Conservation (phyloP, 768 basidiomycete genomes). For the Pholiota microspora region DNA sequence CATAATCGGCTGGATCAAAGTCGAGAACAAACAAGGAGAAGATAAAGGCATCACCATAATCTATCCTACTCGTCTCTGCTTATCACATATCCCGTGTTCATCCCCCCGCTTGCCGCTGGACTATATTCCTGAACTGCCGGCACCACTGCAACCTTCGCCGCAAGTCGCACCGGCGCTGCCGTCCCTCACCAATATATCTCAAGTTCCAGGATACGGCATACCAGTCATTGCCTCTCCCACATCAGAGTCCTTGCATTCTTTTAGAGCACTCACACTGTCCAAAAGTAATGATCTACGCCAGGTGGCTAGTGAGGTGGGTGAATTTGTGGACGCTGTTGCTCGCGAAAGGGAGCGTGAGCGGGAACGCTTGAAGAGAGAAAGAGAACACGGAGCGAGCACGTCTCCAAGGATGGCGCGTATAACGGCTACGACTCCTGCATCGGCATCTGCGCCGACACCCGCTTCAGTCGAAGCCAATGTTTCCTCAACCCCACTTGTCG, state of each 20-base stretch:
- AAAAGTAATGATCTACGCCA: slow-evolving; percentile 47
- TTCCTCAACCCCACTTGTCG: not conserved
- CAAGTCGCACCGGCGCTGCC: slow-evolving; percentile 36
- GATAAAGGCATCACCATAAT: slow-evolving; percentile 76
- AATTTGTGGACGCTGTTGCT: slow-evolving; percentile 73
- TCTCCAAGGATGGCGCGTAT: slow-evolving; percentile 34
- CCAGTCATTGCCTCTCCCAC: slow-evolving; percentile 30
- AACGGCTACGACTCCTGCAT: slow-evolving; percentile 21
- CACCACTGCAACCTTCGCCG: slow-evolving; percentile 56
- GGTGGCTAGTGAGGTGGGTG: slow-evolving; percentile 60
- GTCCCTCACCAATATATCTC: slow-evolving; percentile 12
- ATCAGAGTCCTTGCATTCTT: slow-evolving; percentile 32
- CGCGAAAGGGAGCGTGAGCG: slow-evolving; percentile 78
- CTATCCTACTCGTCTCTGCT: slow-evolving; percentile 65
- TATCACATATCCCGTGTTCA: slow-evolving; percentile 37
- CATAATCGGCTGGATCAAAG: slow-evolving; percentile 70
- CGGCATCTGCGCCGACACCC: slow-evolving; percentile 22
- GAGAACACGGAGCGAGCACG: slow-evolving; percentile 42
- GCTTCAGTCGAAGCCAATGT: slow-evolving; percentile 2
- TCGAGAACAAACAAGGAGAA: slow-evolving; percentile 78
- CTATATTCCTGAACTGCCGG: slow-evolving; percentile 62
- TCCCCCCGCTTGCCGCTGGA: slow-evolving; percentile 39
- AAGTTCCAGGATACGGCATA: slow-evolving; percentile 16
- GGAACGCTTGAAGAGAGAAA: slow-evolving; percentile 66
- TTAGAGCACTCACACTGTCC: slow-evolving; percentile 53